Base-by-base conservation (phyloP, 352 stramenopile genomes). In the Plasmopara halstedii region DNA sequence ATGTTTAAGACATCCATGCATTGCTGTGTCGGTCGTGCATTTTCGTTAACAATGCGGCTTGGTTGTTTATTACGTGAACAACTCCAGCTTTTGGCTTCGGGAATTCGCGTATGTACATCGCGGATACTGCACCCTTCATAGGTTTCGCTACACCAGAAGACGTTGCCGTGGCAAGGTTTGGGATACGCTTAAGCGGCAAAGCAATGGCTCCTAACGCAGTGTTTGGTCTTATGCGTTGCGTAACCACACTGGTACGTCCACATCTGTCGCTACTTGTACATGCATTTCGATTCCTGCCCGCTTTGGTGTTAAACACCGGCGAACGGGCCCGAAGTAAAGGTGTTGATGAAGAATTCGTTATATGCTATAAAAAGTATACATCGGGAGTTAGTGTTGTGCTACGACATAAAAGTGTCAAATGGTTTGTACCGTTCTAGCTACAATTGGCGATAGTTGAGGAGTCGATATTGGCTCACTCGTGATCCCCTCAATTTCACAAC, bases 91-190 rank as follows among this genome's bases (percentile, higher is more conserved):
- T 58, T 4, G 74, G 74, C 38, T 71, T 73, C 1, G 74, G 69
- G 32, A 86, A 86, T 40, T 86, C 74, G 10, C 74, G 67, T 27
- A 79, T 21, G 46, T 86, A 86, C 18, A 71, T 68, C 0, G 48
- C 38, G 0, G 61, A 50, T 6, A 38, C 17, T 4, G 19, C 6
- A 18, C 21, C 50, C 50, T 38, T 51, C 22, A 53, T 39, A 26
- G 41, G n/a, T n/a, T n/a, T n/a, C n/a, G n/a, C n/a, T n/a, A n/a
- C n/a, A n/a, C n/a, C n/a, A n/a, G n/a, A n/a, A 2, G 57, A 58
- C 3, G 32, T 26, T 6, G 57, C 47, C 20, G 52, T 50, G 42
- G 43, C 19, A 9, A 47, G 46, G 15, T 33, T 33, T 6, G 27
- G 15, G n/a, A 36, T 15, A 10, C 50, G 17, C 25, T 27, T 59